phyloP scores from a whole-genome alignment of 129 eudicot genomes.

The Oenanthe sinensis region DNA sequence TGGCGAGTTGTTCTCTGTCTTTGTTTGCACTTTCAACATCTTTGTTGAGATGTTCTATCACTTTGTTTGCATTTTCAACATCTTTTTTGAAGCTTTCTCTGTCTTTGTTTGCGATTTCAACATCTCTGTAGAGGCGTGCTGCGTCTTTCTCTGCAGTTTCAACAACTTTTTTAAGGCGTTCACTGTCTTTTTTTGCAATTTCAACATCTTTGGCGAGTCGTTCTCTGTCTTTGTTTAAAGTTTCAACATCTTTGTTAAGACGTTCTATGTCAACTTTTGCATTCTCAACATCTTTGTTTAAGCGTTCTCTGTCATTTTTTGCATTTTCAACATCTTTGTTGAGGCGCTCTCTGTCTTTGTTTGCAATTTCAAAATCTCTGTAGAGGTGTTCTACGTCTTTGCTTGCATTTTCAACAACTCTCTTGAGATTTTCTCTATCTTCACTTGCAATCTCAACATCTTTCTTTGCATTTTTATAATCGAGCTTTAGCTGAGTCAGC shows the following conservation, averaged over 20 bases:
- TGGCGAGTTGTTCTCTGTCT: not conserved
- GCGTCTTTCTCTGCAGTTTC: not conserved
- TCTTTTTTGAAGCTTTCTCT: too few species aligned
- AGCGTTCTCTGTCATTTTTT: not conserved
- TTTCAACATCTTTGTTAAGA: not conserved
- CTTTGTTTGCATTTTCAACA: not conserved
- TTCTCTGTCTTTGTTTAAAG: not conserved
- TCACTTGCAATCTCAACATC: conserved; percentile 10
- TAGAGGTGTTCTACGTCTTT: not conserved
- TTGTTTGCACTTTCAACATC: not conserved
- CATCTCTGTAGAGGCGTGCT: not conserved
- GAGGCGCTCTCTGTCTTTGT: not conserved
- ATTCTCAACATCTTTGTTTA: not conserved
- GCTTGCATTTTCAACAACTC: too few species aligned
- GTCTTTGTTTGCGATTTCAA: not conserved
- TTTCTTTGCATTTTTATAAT: conserved; percentile 9
- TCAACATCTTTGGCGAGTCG: not conserved
- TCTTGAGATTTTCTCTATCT: not conserved
- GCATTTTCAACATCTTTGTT: not conserved
- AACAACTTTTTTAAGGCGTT: not conserved
- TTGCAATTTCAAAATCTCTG: conserved; percentile 1
- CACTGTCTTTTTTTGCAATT: not conserved
- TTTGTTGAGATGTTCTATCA: not conserved
- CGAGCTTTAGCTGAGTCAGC: conserved; percentile 28
- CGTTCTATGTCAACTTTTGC: not conserved